Evolutionary conservation across 345 rosid genomes (phyloP), one percentile per base, ranked within the genome.

Genomic region (Moricandia arvensis): DNA sequence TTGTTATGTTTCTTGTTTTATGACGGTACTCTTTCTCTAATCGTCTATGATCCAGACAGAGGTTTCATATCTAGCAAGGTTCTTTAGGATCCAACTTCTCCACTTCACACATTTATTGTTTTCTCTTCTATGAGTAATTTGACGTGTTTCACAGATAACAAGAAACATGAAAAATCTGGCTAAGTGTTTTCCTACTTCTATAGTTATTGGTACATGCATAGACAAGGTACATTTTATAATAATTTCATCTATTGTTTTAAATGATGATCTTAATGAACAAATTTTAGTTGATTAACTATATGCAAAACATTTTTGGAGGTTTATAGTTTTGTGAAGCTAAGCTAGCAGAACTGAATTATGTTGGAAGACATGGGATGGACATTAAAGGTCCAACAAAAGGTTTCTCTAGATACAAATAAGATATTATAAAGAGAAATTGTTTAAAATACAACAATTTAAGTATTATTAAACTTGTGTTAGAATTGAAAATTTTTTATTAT

Each of bases 21-120:
- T 29, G 98, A 91, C 38, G 98, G 98, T 29, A 94, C 98, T 10
- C 93, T 94, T 51, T 94, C 97, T 0, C 98, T 97, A 1, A 94
- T 91, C 57, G 98, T 91, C 5, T 86, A 80, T 49, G 90, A 94
- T 61, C 98, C 98, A 6, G 97, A 94, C 67, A 75, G 47, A 41
- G 47, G 5, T 41, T 12, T 38, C 43, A 38, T 38, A 38, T 38
- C 43, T 11, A 38, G 43, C 24, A 85, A 94, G 89, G 98, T 89
- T 53, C 13, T 66, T 72, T 38, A 38, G 13, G 43, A 41, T 41
- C 47, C 47, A 41, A 41, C 13, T 10, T 38, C 45, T 29, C 31
- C 45, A 35, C 37, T 5, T 33, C 37, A 6, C 8, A 2, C 41
- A 8, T 35, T 35, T 35, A 35, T 35, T 35, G 41, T 8, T 35